These are phyloP conservation scores for Annulohypoxylon moriforme DNA, from an alignment of 495 filamentous ascomycete genomes.

Conservation along the genomic window DNA sequence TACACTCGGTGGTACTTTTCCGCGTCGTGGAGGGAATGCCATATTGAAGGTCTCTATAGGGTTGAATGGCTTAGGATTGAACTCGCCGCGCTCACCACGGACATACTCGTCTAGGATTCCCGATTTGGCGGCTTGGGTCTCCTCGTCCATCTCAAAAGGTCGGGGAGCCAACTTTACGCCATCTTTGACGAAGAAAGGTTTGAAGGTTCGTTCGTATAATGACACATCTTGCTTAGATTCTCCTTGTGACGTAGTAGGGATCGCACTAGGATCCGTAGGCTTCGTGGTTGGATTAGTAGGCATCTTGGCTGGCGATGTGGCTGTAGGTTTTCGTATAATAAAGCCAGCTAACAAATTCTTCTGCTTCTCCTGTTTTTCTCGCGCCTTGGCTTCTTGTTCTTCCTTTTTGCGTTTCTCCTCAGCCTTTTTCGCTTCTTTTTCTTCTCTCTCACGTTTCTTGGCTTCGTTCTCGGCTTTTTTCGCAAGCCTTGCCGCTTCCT, in stretches of 20 bases:
- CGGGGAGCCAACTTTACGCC: constrained; percentile 70
- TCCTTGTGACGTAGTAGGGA: constrained; percentile 26
- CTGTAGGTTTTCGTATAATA: constrained; percentile 48
- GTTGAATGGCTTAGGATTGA: constrained; percentile 57
- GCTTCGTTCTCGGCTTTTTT: constrained; percentile 5
- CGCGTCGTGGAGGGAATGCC: constrained; percentile 63
- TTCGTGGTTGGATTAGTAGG: constrained; percentile 46
- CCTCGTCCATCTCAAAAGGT: constrained; percentile 64
- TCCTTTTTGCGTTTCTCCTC: constrained; percentile 58
- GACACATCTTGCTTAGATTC: constrained; percentile 54
- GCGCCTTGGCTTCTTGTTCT: constrained; percentile 57
- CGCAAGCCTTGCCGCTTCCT: constrained; percentile 41
- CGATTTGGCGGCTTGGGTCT: constrained; percentile 65
- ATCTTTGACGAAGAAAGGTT: constrained; percentile 79
- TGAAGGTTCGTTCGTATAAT: constrained; percentile 78
- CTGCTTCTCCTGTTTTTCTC: constrained; percentile 72
- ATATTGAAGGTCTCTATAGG: constrained; percentile 70
- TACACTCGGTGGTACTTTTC: constrained; percentile 65
- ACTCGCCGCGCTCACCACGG: constrained; percentile 48
- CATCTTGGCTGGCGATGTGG: constrained; percentile 37
- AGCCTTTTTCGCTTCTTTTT: constrained; percentile 31
- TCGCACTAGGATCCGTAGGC: constrained; percentile 35
- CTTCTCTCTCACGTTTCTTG: constrained; percentile 8
- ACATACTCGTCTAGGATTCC: constrained; percentile 60
- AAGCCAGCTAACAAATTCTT: constrained; percentile 66